Base-by-base conservation (phyloP, 805 yeast species). In the Candida tallmaniae region DNA sequence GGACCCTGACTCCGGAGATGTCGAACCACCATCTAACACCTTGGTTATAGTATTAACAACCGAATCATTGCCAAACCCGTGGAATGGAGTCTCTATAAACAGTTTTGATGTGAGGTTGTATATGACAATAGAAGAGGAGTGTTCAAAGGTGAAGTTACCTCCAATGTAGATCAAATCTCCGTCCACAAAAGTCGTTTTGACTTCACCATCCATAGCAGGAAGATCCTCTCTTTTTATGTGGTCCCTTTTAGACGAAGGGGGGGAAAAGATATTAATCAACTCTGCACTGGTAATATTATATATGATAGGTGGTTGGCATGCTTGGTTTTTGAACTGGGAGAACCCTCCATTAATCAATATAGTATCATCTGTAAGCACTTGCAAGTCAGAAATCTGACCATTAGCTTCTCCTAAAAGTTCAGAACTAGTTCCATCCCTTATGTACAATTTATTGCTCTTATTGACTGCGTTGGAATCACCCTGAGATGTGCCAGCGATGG, bases 31-130 rank as follows among this genome's bases (percentile, higher is more conserved):
- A 22, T 58, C 56, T 26, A 52, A 48, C 3, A 76, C 51, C 40
- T 70, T 68, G 0, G 74, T 44, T 12, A 93, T 88, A 6, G 89
- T 65, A 41, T 78, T 76, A 10, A 93, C 73, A 0, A 47, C 40
- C 0, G 89, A 65, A 38, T 73, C 65, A 22, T 68, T 50, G 5
- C 78, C 79, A 52, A 90, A 87, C 0, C 97, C 97, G 19, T 73
- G 70, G 57, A 90, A 93, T 0, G 83, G 80, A 3, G 85, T 62
- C 6, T 70, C 51, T 2, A 50, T 32, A 25, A 84, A 57, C 2
- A 56, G 21, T 14, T 65, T 46, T 3, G 70, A 45, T 0, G 70
- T 44, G 11, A 61, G 49, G 56, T 85, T 70, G 69, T 85, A 90
- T 4, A 77, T 58, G 7, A 83, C 79, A 0, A 75, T 83, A 32